Evolutionary conservation across 495 filamentous ascomycete species (phyloP).

Genomic region (Aspergillus avenaceus): DNA sequence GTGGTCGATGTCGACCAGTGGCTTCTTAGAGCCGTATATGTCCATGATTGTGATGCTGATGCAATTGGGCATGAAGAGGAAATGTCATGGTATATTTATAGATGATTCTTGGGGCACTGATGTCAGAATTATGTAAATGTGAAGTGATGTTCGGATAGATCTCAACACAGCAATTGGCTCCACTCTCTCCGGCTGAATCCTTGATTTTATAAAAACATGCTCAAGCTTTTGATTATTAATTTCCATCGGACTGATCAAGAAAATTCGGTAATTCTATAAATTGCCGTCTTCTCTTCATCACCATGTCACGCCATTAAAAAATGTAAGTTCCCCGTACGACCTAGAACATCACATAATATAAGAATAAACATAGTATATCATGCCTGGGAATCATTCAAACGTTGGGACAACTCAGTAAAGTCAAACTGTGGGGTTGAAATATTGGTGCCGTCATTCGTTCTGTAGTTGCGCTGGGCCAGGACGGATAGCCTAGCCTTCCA

Average conservation of each 20-base stretch:
- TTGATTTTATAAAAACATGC: not conserved
- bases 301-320: too few species aligned
- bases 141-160: not conserved
- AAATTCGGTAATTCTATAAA: too few species aligned
- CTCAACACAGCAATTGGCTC: not conserved
- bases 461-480: constrained; percentile 17
- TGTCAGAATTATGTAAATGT: constrained; percentile 19
- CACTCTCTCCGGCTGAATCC: not conserved
- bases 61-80: not conserved
- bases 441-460: not conserved
- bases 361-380: too few species aligned
- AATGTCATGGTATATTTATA: not conserved
- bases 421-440: constrained; percentile 10
- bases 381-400: not conserved
- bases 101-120: constrained; percentile 4
- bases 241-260: too few species aligned
- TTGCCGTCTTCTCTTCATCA: too few species aligned
- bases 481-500: constrained; percentile 12
- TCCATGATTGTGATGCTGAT: not conserved
- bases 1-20: constrained; percentile 3
- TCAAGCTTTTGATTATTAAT: too few species aligned
- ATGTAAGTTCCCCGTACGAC: too few species aligned
- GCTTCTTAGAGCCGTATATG: constrained; percentile 4
- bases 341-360: too few species aligned
- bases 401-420: constrained; percentile 4